phyloP scores from a whole-genome alignment of 352 stramenopile genomes.

The Blastocystis sp. region DNA sequence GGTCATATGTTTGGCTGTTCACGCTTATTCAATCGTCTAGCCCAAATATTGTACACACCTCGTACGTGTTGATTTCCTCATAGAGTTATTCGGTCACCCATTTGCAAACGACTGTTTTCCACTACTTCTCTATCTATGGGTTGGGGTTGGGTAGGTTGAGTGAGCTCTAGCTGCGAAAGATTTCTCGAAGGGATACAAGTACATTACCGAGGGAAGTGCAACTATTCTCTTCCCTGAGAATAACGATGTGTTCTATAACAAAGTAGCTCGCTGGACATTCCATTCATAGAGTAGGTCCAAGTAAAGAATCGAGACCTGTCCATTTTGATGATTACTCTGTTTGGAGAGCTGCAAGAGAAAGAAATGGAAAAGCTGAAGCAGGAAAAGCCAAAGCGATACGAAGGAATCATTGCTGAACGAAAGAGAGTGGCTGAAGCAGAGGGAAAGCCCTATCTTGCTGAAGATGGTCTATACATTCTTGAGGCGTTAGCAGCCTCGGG shows the following conservation, averaged over 20 bases:
- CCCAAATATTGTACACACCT: neutral
- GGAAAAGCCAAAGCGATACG: constrained; percentile 64
- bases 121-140: neutral
- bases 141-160: neutral
- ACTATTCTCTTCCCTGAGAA: constrained; percentile 82
- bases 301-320: constrained; percentile 98
- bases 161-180: neutral
- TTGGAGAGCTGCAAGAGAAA: constrained; percentile 80
- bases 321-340: constrained; percentile 93
- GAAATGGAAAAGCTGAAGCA: constrained; percentile 74
- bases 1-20: neutral
- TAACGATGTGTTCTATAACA: constrained; percentile 86
- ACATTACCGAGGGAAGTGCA: constrained; percentile 71
- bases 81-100: neutral
- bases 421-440: constrained; percentile 55
- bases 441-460: constrained; percentile 64
- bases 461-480: constrained; percentile 86
- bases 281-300: constrained; percentile 69
- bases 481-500: constrained; percentile 94
- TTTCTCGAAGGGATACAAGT: constrained; percentile 63
- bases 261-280: constrained; percentile 67
- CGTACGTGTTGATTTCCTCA: neutral
- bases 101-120: neutral
- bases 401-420: constrained; percentile 64
- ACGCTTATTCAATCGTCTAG: neutral